Percentiles rank a stretch among this genome's conserved stretches.
These are phyloP conservation scores for Leucaena leucocephala DNA, from an alignment of 306 rosid genomes.

Conservation along the genomic window DNA sequence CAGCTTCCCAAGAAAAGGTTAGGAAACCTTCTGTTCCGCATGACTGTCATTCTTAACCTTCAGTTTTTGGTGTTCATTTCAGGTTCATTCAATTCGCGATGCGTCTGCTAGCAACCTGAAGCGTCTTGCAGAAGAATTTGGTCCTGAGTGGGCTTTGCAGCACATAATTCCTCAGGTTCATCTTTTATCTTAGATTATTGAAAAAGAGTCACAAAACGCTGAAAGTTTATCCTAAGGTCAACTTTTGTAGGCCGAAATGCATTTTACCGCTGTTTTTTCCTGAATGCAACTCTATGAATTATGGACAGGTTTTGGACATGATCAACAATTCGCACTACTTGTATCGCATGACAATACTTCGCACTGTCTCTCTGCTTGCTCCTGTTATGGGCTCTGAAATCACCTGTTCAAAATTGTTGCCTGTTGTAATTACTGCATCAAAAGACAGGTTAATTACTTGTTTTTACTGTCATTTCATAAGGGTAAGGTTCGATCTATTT, in stretches of 20 bases:
- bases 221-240: neutral
- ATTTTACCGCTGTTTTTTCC: neutral
- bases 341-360: conserved; percentile 82
- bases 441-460: conserved; percentile 64
- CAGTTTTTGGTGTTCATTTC: neutral
- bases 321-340: conserved; percentile 69
- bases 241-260: neutral
- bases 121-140: conserved; percentile 92
- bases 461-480: neutral
- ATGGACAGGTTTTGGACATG: conserved; percentile 73
- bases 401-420: conserved; percentile 68
- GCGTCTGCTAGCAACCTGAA: conserved; percentile 87
- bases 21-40: neutral
- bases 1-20: neutral
- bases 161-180: conserved; percentile 82
- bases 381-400: conserved; percentile 85
- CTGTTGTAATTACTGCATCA: conserved; percentile 60
- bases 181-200: conserved; percentile 15
- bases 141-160: conserved; percentile 92
- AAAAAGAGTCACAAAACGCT: neutral
- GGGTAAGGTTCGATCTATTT: neutral
- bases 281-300: neutral
- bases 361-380: conserved; percentile 75
- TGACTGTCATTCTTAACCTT: conserved; percentile 2
- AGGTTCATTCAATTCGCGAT: conserved; percentile 84